Conservation (phyloP, 192 early-diverging fungal genomes). For the Gamsiella multidivaricata region DNA sequence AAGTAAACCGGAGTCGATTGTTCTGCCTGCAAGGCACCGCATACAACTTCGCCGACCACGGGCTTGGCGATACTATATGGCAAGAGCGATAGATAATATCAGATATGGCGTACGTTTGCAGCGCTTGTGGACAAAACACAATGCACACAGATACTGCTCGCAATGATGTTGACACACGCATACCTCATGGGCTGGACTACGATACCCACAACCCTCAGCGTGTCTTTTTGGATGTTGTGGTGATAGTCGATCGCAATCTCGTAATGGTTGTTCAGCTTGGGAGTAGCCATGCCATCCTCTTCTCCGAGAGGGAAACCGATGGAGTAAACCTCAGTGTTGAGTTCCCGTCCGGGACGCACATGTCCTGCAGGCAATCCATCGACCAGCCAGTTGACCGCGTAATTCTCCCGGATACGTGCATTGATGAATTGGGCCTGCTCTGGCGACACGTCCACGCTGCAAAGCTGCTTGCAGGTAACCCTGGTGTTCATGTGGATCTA, state of each 20-base stretch:
- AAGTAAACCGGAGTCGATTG: slow-evolving; percentile 12
- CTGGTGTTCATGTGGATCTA: slow-evolving; percentile 34
- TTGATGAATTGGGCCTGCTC: slow-evolving; percentile 90
- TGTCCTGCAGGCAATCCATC: slow-evolving; percentile 94
- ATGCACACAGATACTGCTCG: background rate
- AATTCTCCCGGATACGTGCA: slow-evolving; percentile 81
- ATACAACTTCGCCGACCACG: background rate
- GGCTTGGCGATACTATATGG: slow-evolving; percentile 34
- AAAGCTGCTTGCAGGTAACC: slow-evolving; percentile 73
- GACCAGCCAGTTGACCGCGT: slow-evolving; percentile 87
- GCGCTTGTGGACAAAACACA: background rate
- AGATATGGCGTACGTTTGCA: too few species aligned
- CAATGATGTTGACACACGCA: background rate
- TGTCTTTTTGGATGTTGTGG: slow-evolving; percentile 64
- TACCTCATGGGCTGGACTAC: slow-evolving; percentile 77
- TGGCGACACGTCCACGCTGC: slow-evolving; percentile 63
- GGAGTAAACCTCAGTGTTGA: slow-evolving; percentile 66
- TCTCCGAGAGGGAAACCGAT: slow-evolving; percentile 87
- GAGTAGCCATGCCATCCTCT: background rate
- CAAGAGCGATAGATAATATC: too few species aligned
- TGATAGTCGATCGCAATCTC: slow-evolving; percentile 88
- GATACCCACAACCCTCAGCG: slow-evolving; percentile 91
- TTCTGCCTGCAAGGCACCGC: slow-evolving; percentile 25
- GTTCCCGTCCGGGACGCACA: slow-evolving; percentile 64
- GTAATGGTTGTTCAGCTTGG: slow-evolving; percentile 88